Evolutionary conservation across 345 rosid genomes (phyloP), one percentile per base, ranked within the genome.

Genomic region (Barbarea vulgaris): DNA sequence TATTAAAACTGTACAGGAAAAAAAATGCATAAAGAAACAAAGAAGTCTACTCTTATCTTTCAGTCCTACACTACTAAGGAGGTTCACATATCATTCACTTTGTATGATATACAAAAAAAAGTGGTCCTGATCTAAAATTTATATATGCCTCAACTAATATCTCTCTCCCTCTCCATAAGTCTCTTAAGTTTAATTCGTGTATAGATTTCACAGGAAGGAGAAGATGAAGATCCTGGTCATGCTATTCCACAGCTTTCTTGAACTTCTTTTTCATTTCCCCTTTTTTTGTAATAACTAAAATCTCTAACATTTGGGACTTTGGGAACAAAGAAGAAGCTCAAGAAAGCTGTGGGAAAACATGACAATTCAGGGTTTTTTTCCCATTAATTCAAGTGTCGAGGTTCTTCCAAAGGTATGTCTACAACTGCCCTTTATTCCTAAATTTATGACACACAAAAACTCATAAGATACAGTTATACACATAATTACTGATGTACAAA

Each of bases 171-270:
- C 74, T 31, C 69, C 60, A 57, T 22, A 36, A 58, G 27, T 62
- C 30, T 63, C 70, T 21, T 31, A 18, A 34, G 6, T 52, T 14
- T 6, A 27, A 10, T 66, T 75, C 24, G 13, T 25, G 2, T 50
- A 53, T 9, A 58, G 33, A 27, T n/a, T 48, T 39, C 28, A 31
- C 65, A 54, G 13, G 36, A 53, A 41, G 50, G 39, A 48, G 54
- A 75, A 58, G 68, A 69, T 77, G 66, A 70, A 63, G 80, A 70
- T 77, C 71, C 80, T 77, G 75, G 77, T 59, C 72, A 77, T 64
- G 37, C 17, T 72, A 72, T 77, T 72, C 81, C 81, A 77, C 81
- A 66, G 81, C 81, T 77, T 77, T 77, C 77, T 77, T 77, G 81
- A 77, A 77, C 81, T 77, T 66, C 30, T 39, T 77, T 72, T 48